A percentile compares a stretch with the other conserved stretches of the same genome.
Evolutionary conservation across 495 filamentous ascomycete genomes (phyloP).

Genomic region (Poronia punctata): DNA sequence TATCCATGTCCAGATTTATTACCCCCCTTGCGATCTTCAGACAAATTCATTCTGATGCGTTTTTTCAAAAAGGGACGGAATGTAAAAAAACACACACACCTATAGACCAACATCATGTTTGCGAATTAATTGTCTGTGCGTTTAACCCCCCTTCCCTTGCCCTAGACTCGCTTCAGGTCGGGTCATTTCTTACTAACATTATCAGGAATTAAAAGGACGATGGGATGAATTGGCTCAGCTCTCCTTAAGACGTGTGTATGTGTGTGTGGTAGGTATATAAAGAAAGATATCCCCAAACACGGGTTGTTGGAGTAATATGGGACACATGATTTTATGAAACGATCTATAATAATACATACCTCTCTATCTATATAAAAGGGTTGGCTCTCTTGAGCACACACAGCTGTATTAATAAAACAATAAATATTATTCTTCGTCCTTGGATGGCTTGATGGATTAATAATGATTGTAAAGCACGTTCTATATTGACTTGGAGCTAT

Average conservation of each 20-base stretch:
- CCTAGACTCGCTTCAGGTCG: no score
- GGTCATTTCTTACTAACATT: no score
- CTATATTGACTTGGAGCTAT: no score
- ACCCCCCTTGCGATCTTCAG: not conserved
- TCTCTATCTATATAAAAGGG: not conserved
- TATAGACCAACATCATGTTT: not conserved
- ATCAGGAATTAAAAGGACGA: slow-evolving; percentile 5
- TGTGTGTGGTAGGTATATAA: not conserved
- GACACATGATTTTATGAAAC: not conserved
- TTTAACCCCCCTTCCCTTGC: no score
- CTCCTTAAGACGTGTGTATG: not conserved
- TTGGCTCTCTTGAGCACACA: not conserved
- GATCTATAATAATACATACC: not conserved
- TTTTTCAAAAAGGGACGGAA: slow-evolving; percentile 1
- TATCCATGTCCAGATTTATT: no score
- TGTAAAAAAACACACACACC: not conserved
- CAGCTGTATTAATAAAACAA: not conserved
- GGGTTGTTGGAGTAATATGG: no score
- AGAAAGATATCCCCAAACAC: not conserved
- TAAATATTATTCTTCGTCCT: no score
- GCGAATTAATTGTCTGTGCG: no score
- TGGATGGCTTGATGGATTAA: no score
- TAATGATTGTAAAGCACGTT: no score
- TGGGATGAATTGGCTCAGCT: not conserved
- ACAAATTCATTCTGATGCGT: slow-evolving; percentile 2